Base-by-base conservation (phyloP, 2,329 filamentous ascomycete genomes). In the Zasmidium citrigriseum region DNA sequence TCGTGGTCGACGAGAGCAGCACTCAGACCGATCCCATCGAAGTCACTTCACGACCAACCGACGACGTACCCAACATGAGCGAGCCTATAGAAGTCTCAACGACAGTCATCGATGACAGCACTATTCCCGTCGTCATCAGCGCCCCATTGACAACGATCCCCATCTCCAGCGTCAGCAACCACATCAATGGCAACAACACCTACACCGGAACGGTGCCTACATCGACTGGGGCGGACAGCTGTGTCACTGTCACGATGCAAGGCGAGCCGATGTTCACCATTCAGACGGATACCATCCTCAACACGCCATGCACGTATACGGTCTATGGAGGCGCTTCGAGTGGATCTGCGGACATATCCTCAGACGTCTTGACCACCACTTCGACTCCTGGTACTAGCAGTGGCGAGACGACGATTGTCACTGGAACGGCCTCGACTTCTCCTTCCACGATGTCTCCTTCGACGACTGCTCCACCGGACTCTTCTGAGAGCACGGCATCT, bases 241-340 rank as follows among this genome's bases (percentile, higher is more conserved):
- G 61, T 46, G 38, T 57, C 16, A 60, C 57, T 3, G 53, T 55
- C 11, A 55, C 53, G 24, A 23, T 44, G 3, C 21, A 58, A 44
- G 50, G 50, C 20, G 55, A 60, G 20, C 18, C 55, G n/a, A 23
- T 62, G 10, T 60, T 64, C 54, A 62, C 57, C 27, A 64, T 64
- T 14, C 62, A 64, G 38, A 64, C 62, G 41, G 60, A 64, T 45
- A 64, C 62, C n/a, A 34, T 56, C 46, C 46, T 61, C 24, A 27
- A 46, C 14, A 58, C 60, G 5, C 57, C 53, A 18, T 57, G 55
- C 49, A 57, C 55, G 7, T 47, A 47, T 16, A 52, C 50, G 11
- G 48, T 57, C n/a, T 52, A 20, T 41, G 29, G n/a, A 24, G 23
- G 11, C 22, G 24, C 24, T 14, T 29, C 27, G 7, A 29, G 27